Evolutionary conservation across 495 filamentous ascomycete species (phyloP).

Genomic region (Xanthoparmelia taractica): DNA sequence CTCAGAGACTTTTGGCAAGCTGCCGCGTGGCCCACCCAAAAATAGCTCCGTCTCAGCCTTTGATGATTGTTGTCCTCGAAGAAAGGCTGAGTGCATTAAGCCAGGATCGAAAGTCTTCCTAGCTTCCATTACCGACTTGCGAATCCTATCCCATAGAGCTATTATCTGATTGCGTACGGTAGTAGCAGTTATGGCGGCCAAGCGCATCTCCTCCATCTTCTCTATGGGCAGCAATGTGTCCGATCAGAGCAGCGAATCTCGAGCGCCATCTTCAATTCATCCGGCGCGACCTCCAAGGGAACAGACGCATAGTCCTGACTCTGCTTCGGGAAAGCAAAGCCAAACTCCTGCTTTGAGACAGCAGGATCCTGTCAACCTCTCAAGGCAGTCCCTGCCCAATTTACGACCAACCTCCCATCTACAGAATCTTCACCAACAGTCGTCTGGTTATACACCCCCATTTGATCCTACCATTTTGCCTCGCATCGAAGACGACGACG

Average conservation of each 20-base stretch:
- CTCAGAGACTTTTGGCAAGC: neutral
- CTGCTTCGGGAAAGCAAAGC: neutral
- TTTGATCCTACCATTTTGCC: slow-evolving; percentile 12
- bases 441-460: slow-evolving; percentile 8
- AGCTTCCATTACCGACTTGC: neutral
- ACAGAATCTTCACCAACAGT: slow-evolving; percentile 10
- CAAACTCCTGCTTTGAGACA: neutral
- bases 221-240: slow-evolving; percentile 19
- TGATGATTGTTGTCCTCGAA: neutral
- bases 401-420: slow-evolving; percentile 9
- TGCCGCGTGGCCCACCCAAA: neutral
- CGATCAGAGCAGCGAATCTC: slow-evolving; percentile 22
- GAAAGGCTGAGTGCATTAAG: neutral
- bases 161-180: neutral
- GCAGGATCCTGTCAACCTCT: neutral
- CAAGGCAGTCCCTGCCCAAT: slow-evolving; percentile 8
- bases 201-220: slow-evolving; percentile 24
- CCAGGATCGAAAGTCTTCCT: neutral
- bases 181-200: slow-evolving; percentile 13
- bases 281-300: slow-evolving; percentile 16
- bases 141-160: neutral
- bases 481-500: slow-evolving; percentile 14
- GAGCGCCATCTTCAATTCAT: slow-evolving; percentile 3
- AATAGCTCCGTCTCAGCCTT: neutral
- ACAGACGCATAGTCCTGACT: slow-evolving; percentile 2